Evolutionary conservation across 2,329 filamentous ascomycete species (phyloP).

Genomic region (Fusarium brachygibbosum): DNA sequence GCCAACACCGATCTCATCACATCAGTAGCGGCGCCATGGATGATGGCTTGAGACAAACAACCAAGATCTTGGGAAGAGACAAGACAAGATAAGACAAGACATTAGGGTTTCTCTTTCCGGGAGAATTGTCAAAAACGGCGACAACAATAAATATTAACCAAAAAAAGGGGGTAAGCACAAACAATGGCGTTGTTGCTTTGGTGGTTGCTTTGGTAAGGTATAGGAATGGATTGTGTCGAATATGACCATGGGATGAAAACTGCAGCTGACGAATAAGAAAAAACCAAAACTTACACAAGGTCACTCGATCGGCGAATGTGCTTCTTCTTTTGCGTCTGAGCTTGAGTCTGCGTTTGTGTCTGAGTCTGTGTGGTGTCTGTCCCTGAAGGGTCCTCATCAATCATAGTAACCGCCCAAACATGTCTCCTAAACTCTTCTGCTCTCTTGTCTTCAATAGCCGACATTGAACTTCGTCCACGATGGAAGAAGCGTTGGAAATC

Average conservation of each 20-base stretch:
- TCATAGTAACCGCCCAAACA: slow-evolving; percentile 49
- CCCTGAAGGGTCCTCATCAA: slow-evolving; percentile 43
- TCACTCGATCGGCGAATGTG: slow-evolving; percentile 41
- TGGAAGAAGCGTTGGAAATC: slow-evolving; percentile 50
- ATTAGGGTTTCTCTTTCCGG: neutral
- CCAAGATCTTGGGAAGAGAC: neutral
- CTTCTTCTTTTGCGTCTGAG: slow-evolving; percentile 15
- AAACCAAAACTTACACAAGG: slow-evolving; percentile 39
- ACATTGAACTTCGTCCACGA: slow-evolving; percentile 47
- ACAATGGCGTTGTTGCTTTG: slow-evolving; percentile 10
- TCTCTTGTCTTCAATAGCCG: slow-evolving; percentile 46
- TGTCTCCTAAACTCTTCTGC: slow-evolving; percentile 49
- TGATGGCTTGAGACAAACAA: neutral
- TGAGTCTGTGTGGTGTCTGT: neutral
- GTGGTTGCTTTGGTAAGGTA: neutral
- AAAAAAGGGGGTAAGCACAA: neutral
- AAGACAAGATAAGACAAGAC: neutral
- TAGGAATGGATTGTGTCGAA: slow-evolving; percentile 12
- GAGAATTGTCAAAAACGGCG: neutral
- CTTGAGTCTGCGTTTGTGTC: neutral
- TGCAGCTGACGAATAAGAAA: slow-evolving; percentile 17
- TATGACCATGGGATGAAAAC: slow-evolving; percentile 8
- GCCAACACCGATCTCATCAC: slow-evolving; percentile 19
- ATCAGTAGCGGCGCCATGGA: neutral
- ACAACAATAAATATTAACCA: neutral